phyloP scores from a whole-genome alignment of 108 stramenopile species.

The Parietichytrium sp. region DNA sequence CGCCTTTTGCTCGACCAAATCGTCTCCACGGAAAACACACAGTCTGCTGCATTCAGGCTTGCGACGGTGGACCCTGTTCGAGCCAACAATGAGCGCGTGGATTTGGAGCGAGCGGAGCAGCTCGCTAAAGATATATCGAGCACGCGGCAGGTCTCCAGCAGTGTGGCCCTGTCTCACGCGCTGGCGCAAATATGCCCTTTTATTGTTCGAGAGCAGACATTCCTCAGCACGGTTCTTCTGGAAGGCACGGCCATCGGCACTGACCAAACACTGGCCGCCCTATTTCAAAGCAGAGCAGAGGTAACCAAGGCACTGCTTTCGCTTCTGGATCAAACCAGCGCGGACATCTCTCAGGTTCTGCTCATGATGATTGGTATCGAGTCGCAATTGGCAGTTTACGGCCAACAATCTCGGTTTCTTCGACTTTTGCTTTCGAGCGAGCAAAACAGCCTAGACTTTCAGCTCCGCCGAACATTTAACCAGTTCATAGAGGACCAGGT shows the following conservation, averaged over 20 bases:
- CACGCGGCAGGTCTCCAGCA: not conserved
- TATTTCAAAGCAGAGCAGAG: not conserved
- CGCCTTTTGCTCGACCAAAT: not conserved
- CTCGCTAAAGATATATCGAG: not conserved
- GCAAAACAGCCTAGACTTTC: not conserved
- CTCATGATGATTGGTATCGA: not conserved
- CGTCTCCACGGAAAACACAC: not conserved
- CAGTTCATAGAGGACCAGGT: not conserved
- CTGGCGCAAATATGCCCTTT: conserved; percentile 12
- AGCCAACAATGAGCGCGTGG: not conserved
- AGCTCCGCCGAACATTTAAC: not conserved
- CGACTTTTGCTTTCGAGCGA: not conserved
- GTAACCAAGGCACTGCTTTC: not conserved
- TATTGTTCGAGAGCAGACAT: conserved; percentile 5
- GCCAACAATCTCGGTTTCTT: not conserved
- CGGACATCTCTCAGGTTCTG: not conserved
- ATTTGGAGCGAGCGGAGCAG: not conserved
- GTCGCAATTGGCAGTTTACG: not conserved
- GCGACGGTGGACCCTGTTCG: not conserved
- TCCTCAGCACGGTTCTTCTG: not conserved
- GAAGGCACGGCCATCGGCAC: not conserved
- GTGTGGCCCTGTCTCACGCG: not conserved
- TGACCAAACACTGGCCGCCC: conserved; percentile 2
- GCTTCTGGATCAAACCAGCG: not conserved
- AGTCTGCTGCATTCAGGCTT: not conserved